Base-by-base conservation (phyloP, 306 rosid species). In the Alnus rubra region DNA sequence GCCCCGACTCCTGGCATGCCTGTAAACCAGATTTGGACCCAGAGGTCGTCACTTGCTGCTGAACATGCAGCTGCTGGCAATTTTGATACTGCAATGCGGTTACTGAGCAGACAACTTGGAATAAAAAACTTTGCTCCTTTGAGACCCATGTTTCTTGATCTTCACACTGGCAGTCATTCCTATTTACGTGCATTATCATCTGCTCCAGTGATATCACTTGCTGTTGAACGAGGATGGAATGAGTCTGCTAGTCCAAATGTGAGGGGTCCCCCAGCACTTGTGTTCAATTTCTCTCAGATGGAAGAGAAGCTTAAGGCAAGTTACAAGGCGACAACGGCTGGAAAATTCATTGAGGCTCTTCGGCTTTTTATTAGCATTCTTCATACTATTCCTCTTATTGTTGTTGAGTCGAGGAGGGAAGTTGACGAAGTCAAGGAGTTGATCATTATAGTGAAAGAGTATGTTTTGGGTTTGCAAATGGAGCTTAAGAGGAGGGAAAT, bases 11-110 rank as follows among this genome's bases (percentile, higher is more conserved):
- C 91, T 82, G 98, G 98, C 79, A 90, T 92, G 96, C 91, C 98
- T 28, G 96, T 92, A 14, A 89, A 85, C 84, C 96, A 94, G 85
- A 92, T 94, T 76, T 94, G 98, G 98, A 86, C 73, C 80, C 98
- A 94, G 85, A 89, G 83, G 53, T 92, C 98, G 53, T 92, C 97
- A 70, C 94, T 94, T 79, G 98, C 98, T 13, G 98, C 98, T 76
- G 98, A 94, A 79, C 98, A 94, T 83, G 97, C 88, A 3, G 98
- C 98, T 53, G 98, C 94, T 6, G 98, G 98, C 45, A 89, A 94
- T 80, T 94, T 92, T 60, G 98, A 94, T 56, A 90, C 98, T 47
- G 98, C 97, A 33, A 94, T 94, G 98, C 84, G 96, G 69, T 84
- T 94, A 71, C 90, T 94, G 71, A 87, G 87, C 88, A 83, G 96